Evolutionary conservation across 495 filamentous ascomycete species (phyloP), one percentile per base, ranked within the genome.

Genomic region (Margaritispora aquatica): DNA sequence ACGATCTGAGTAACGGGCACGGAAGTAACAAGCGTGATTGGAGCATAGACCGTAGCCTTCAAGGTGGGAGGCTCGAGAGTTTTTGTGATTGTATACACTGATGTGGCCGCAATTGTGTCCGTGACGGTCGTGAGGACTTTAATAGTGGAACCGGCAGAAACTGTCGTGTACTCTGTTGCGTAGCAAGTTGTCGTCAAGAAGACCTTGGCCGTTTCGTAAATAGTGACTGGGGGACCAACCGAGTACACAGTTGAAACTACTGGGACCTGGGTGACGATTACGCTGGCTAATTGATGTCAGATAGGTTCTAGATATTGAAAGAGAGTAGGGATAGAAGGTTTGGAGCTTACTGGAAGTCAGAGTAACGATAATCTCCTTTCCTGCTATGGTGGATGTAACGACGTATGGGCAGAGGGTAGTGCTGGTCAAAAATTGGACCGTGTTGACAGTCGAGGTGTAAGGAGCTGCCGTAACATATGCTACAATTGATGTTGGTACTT

Each of bases 1-100:
- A 61, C 48, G 19, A 61, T 24, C 17, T 60, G 47, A 2, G 57
- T 63, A 7, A 51, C 34, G 23, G 47, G 38, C 9, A 53, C 51
- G 7, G 41, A 51, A 15, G 59, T 63, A 9, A 26, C 38, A 24
- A 65, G 27, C 0, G 66, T 68, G n/a, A 65, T 55, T 26, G 60
- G 44, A 23, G 57, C 51, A 15, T 50, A 46, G 54, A 63, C 63
- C 23, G 62, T 64, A 11, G 58, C 47, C 20, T 64, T 60, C 8
- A 34, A 57, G 38, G 62, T 64, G 8, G 65, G 65, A 20, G 59
- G 55, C 54, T 64, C 62, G 13, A 31, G n/a, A 22, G 62, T 68
- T 1, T 44, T 24, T 2, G 63, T 61, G 19, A 61, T 44, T 1
- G 66, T 65, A 26, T 62, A 61, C 19, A 31, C 26, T 21, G 41